Base-by-base conservation (phyloP, 805 yeast genomes). In the Ogataea zsoltii region DNA sequence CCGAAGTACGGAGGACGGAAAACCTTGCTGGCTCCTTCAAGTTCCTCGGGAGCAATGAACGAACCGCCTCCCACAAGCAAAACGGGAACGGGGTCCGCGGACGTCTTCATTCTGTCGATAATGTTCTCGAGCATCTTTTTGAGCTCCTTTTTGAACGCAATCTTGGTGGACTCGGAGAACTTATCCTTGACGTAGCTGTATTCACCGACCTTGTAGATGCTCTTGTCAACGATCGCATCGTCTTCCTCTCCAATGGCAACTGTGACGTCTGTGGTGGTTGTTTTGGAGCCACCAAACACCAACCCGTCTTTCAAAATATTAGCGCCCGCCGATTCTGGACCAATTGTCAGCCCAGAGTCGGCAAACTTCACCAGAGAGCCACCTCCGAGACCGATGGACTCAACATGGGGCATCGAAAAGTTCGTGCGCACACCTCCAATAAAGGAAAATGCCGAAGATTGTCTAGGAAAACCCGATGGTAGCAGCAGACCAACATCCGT, bases 331-430 rank as follows among this genome's bases (percentile, higher is more conserved):
- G 77, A 72, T 34, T 72, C 79, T 1, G 79, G 79, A 3, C 79
- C 79, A 30, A 74, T 60, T 6, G 65, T 57, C 12, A 70, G 39
- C 5, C 19, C 46, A n/a, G 21, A 25, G 4, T 49, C 50, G n/a
- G 44, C 25, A 21, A 21, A 54, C 38, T 69, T 51, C 2, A 74
- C 74, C 17, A 70, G 59, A 3, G 78, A 74, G 4, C 78, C 79
- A 45, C 78, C 78, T 39, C 79, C 79, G 2, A 74, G 60, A 7
- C 79, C 79, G 42, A 75, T 69, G 46, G 70, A 63, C 49, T 71
- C 74, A 5, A 72, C 75, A 25, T 72, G 76, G 9, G 78, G 77
- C 77, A 72, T 74, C 7, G 76, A 66, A 42, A 72, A 72, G 53
- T 71, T 74, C 66, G 70, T 72, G 41, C 74, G 55, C 5, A 74